A percentile compares a stretch with the other conserved stretches of the same genome.
These are phyloP conservation scores for Teratosphaeria zuluensis DNA, from an alignment of 2,329 filamentous ascomycete species.

Conservation along the genomic window DNA sequence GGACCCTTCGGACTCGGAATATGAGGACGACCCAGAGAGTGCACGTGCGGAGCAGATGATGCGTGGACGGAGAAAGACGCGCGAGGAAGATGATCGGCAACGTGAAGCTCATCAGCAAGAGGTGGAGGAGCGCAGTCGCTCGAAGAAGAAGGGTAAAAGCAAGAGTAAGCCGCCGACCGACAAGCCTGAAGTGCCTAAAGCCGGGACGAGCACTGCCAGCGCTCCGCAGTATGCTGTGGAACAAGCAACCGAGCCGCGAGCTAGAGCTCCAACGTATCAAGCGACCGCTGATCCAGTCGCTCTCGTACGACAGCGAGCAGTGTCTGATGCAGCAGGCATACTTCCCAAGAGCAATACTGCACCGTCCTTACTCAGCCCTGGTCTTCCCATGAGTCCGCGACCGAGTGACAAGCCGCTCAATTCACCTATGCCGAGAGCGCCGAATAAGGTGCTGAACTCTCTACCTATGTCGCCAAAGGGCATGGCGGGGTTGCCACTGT, in stretches of 20 bases:
- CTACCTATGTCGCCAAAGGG: constrained; percentile 59
- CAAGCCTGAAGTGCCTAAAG: neutral
- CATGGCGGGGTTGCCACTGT: constrained; percentile 48
- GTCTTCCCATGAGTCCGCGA: constrained; percentile 53
- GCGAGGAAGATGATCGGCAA: constrained; percentile 76
- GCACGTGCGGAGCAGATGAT: constrained; percentile 21
- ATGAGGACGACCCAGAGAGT: constrained; percentile 59
- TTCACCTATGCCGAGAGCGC: constrained; percentile 49
- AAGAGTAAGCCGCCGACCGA: constrained; percentile 33
- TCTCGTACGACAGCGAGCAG: constrained; percentile 18
- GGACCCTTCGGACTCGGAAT: constrained; percentile 71
- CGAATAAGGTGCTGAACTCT: constrained; percentile 48
- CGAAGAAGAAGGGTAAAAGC: constrained; percentile 59
- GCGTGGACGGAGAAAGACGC: constrained; percentile 70
- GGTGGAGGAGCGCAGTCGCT: constrained; percentile 60
- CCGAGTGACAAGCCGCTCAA: constrained; percentile 50
- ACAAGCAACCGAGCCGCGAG: neutral
- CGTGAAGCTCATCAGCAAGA: constrained; percentile 58
- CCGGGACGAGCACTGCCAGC: constrained; percentile 3
- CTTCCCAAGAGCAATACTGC: constrained; percentile 25
- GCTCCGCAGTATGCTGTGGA: constrained; percentile 5
- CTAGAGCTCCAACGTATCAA: constrained; percentile 1
- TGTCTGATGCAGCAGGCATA: constrained; percentile 14
- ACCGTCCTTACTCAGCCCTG: constrained; percentile 49
- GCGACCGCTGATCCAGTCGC: constrained; percentile 15